phyloP scores from a whole-genome alignment of 169 alveolate species.

The Toxoplasma gondii region DNA sequence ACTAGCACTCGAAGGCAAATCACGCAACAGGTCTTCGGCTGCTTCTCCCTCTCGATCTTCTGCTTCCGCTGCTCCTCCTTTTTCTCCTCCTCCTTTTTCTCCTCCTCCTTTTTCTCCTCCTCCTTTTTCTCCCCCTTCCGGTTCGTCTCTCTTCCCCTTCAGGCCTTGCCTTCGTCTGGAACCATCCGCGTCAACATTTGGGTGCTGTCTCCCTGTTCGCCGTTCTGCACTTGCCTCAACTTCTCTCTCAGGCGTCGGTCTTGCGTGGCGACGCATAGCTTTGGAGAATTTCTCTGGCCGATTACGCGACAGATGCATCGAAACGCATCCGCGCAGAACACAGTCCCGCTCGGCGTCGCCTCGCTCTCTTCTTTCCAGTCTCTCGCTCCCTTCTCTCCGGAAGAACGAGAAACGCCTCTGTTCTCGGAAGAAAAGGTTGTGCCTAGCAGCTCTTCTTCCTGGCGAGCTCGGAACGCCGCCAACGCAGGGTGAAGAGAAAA shows the following conservation, averaged over 20 bases:
- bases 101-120: not conserved
- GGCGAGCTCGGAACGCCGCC: not conserved
- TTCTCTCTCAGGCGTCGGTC: not conserved
- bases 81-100: too few relatives aligned
- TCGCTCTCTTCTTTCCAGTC: not conserved
- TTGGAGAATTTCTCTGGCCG: not conserved
- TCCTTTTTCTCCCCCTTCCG: too few relatives aligned
- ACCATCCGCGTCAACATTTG: too few relatives aligned
- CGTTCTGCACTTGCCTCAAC: not conserved
- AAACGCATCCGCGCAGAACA: slow-evolving; percentile 10
- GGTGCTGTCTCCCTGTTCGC: too few relatives aligned
- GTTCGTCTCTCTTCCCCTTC: too few relatives aligned
- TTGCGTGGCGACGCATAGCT: slow-evolving; percentile 27
- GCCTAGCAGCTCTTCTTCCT: not conserved
- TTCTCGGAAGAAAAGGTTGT: not conserved
- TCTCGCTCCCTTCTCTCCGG: not conserved
- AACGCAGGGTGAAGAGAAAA: not conserved
- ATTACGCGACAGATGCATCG: slow-evolving; percentile 9
- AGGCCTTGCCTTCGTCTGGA: too few relatives aligned
- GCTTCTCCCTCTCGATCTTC: too few relatives aligned
- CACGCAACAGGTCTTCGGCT: too few relatives aligned
- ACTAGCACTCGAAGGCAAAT: too few relatives aligned
- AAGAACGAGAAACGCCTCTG: not conserved
- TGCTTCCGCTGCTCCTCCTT: too few relatives aligned
- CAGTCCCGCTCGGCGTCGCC: not conserved